Base-by-base conservation (phyloP, 371 early-diverging fungal species). In the Circinella minor region DNA sequence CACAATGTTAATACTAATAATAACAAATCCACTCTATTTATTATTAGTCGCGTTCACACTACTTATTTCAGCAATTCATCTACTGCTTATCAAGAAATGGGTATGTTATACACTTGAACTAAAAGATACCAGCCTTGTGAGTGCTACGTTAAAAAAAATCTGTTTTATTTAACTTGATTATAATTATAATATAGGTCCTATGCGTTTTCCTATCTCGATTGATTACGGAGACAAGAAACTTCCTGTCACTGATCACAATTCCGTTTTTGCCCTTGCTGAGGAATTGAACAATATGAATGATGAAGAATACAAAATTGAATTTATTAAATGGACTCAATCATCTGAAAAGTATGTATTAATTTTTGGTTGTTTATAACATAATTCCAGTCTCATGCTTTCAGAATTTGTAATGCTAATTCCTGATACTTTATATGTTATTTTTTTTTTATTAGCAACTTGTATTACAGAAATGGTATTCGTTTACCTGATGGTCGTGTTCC, bases 21-120 rank as follows among this genome's bases (percentile, higher is more conserved):
- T 43, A 3, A 43, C 1, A 9, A 9, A 11, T 43, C 11, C 6
- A 9, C 43, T 43, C 3, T 43, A 6, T 9, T 11, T 67, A 14
- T 47, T 61, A 5, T 61, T 61, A 77, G 78, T 48, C 78, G 78
- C 55, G 68, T 77, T n/a, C 77, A 76, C 55, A 76, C 79, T 36
- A 36, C 70, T 34, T 79, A 79, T 60, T 76, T 76, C 69, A 66
- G 68, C 18, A 69, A 76, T 18, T 63, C 74, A 2, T 38, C 62
- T 0, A 63, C 18, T 55, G 64, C 71, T 4, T 77, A 77, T 48
- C 78, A 77, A 65, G 78, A 77, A 67, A 77, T 77, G 78, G 78
- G 77, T 15, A 46, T 48, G 59, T 20, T n/a, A 18, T 36, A 51
- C 4, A 18, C 38, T 1, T 27, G 9, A 43, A 43, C 11, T 43